phyloP scores from a whole-genome alignment of 73 alveolate genomes.

The Symbiodinium pilosum region DNA sequence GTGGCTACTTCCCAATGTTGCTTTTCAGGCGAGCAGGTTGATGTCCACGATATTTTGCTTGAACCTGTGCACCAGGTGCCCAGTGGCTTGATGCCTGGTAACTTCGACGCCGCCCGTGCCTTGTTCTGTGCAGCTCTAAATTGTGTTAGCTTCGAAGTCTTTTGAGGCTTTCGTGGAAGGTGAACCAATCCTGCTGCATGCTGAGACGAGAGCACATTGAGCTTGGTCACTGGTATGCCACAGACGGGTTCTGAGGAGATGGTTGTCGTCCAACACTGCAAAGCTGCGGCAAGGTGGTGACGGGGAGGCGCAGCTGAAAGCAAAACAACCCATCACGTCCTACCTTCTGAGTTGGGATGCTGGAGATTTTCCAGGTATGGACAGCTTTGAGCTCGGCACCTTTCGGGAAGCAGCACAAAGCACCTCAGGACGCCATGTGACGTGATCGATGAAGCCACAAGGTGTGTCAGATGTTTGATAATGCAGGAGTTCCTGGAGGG shows the following conservation, averaged over 20 bases:
- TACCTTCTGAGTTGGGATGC: neutral
- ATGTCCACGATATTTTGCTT: too few relatives aligned
- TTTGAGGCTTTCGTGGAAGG: slow-evolving; percentile 67
- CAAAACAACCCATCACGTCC: neutral
- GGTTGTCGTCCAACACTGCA: slow-evolving; percentile 87
- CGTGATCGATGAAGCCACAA: neutral
- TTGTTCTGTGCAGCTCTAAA: neutral
- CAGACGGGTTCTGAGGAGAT: slow-evolving; percentile 31
- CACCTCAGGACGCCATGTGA: slow-evolving; percentile 16
- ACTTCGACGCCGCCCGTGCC: slow-evolving; percentile 43
- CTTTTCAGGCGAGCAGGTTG: too few relatives aligned
- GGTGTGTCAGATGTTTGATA: too few relatives aligned
- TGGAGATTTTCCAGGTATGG: slow-evolving; percentile 38
- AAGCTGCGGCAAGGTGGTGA: slow-evolving; percentile 57
- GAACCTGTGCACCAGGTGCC: slow-evolving; percentile 77
- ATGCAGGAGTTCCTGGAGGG: slow-evolving; percentile 51
- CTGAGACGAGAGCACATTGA: too few relatives aligned
- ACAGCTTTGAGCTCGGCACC: slow-evolving; percentile 67
- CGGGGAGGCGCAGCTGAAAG: slow-evolving; percentile 5
- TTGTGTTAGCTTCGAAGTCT: neutral
- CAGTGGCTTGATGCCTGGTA: slow-evolving; percentile 41
- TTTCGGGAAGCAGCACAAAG: slow-evolving; percentile 86
- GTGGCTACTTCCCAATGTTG: too few relatives aligned
- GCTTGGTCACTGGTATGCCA: too few relatives aligned
- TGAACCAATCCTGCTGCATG: slow-evolving; percentile 23